A percentile compares a stretch with the other conserved stretches of the same genome.
Evolutionary conservation across 345 rosid species (phyloP).

Genomic region (Microcos paniculata): DNA sequence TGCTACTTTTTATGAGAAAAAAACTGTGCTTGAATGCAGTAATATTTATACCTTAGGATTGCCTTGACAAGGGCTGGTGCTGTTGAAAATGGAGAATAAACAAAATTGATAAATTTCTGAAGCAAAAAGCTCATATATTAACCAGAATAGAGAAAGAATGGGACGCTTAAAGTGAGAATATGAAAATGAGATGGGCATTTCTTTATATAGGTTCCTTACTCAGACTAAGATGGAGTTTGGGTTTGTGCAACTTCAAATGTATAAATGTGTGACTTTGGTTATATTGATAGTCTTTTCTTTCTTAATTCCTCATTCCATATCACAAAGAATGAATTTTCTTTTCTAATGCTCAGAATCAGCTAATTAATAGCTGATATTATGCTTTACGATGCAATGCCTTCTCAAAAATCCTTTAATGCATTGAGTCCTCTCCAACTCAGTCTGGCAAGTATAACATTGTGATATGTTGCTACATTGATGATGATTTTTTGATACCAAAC

Average conservation of each 20-base stretch:
- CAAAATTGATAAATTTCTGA: not conserved
- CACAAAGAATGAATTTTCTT: not conserved
- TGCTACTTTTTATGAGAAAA: not conserved
- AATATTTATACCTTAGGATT: not conserved
- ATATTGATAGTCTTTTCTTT: not conserved
- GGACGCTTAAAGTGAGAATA: not conserved
- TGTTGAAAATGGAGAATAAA: not conserved
- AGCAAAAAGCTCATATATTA: not conserved
- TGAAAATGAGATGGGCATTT: not conserved
- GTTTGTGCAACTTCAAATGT: not conserved
- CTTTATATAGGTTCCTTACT: no score
- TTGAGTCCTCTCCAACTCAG: not conserved
- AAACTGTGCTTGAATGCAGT: not conserved
- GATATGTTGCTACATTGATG: not conserved
- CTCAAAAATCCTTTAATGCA: not conserved
- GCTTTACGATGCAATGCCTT: not conserved
- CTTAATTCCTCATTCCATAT: not conserved
- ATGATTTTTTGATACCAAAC: not conserved
- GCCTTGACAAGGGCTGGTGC: not conserved
- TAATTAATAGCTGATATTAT: not conserved
- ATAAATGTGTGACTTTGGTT: not conserved
- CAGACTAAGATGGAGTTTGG: not conserved
- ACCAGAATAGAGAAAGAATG: not conserved
- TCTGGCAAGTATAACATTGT: not conserved
- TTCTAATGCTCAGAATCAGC: not conserved